Base-by-base conservation (phyloP, 305 asterid species). In the Fraxinus platypoda region DNA sequence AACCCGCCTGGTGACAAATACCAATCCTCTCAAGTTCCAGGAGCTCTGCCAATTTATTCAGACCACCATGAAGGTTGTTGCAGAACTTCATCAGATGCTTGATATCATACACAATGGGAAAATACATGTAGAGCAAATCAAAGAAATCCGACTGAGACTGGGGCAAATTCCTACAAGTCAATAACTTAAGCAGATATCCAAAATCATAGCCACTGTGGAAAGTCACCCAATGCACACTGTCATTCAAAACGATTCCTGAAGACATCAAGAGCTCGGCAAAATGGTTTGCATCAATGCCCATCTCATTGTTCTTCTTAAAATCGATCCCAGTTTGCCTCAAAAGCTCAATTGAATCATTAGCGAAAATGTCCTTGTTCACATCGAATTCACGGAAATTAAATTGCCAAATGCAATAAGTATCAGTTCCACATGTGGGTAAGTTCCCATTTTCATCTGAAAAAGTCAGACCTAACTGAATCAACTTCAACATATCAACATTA, bases 81-180 rank as follows among this genome's bases (percentile, higher is more conserved):
- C 91, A 90, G 83, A 88, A 90, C 90, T 84, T 90, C 91, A 90
- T 90, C 87, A 88, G 38, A 74, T 90, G 93, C 75, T 90, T 90
- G 82, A 90, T 85, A 37, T 88, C 91, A 43, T 90, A 90, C 76
- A 90, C 84, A 26, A 88, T 17, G 4, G 93, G 91, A 73, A 90
- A 90, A 84, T 90, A 90, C 52, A 81, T 74, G 25, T 87, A 85
- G 37, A 90, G 81, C 83, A 90, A 78, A 74, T 81, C 74, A 70
- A 88, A 90, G 88, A 90, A 88, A 41, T 88, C 89, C 0, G 87
- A 6, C 70, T 85, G 87, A 26, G 88, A 77, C 35, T 87, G 91
- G 0, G 93, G 91, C 81, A 90, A 77, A 73, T 72, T 82, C 77
- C 82, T 83, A 78, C 90, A 86, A 41, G 90, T 90, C 85, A 90